Conservation (phyloP, 2,329 filamentous ascomycete genomes). For the Trichoderma atrobrunneum region DNA sequence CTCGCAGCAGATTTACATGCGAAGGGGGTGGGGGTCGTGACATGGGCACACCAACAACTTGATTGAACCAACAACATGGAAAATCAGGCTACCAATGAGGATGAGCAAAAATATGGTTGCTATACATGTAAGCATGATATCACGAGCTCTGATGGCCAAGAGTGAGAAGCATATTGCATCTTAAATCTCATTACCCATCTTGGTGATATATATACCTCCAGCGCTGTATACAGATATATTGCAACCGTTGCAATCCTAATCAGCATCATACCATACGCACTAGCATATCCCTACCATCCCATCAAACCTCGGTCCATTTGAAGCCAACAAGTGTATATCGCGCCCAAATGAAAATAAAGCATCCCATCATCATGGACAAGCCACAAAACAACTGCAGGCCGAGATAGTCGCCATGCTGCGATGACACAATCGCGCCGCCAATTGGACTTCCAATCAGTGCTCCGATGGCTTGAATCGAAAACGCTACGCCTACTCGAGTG, state of each 20-base stretch:
- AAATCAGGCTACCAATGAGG: not conserved
- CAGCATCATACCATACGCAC: not conserved
- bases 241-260: not conserved
- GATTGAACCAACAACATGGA: not conserved
- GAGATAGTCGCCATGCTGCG: constrained; percentile 52
- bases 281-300: not conserved
- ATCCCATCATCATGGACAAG: constrained; percentile 40
- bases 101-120: not conserved
- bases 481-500: constrained; percentile 62
- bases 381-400: constrained; percentile 66
- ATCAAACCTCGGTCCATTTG: constrained; percentile 34
- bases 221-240: too few relatives aligned
- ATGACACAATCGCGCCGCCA: constrained; percentile 57
- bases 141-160: not conserved
- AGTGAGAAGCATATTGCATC: not conserved
- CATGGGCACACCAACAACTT: not conserved
- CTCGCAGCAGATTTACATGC: too few relatives aligned
- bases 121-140: not conserved
- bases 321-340: constrained; percentile 38
- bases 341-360: constrained; percentile 30
- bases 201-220: too few relatives aligned
- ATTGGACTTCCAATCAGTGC: constrained; percentile 67
- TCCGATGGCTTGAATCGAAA: constrained; percentile 60
- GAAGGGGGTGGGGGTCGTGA: too few relatives aligned
- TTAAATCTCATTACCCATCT: not conserved